Evolutionary conservation across 2,329 filamentous ascomycete species (phyloP).

Genomic region (Zymoseptoria ardabiliae): DNA sequence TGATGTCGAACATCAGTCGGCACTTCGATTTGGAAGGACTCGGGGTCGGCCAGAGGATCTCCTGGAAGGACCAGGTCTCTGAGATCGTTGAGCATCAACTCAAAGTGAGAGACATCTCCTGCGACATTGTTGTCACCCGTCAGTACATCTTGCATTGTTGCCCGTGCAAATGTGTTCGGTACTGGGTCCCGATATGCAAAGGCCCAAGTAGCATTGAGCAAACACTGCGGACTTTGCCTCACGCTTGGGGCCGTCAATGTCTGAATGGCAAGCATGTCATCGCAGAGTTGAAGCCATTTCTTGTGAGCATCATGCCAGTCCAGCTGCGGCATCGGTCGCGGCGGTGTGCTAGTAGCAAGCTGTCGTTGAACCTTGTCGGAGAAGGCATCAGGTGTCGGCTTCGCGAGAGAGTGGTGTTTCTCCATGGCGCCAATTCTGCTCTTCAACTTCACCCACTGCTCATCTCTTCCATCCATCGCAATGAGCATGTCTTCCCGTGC

Average conservation of each 20-base stretch:
- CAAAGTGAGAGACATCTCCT: slow-evolving; percentile 60
- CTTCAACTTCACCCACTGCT: slow-evolving; percentile 26
- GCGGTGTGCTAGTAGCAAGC: slow-evolving; percentile 87
- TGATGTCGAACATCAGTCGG: slow-evolving; percentile 66
- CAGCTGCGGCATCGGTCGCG: slow-evolving; percentile 76
- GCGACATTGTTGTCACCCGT: slow-evolving; percentile 66
- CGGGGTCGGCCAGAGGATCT: slow-evolving; percentile 61
- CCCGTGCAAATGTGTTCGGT: slow-evolving; percentile 75
- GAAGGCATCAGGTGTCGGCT: slow-evolving; percentile 67
- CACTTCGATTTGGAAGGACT: slow-evolving; percentile 69
- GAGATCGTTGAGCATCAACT: slow-evolving; percentile 74
- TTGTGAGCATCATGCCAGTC: slow-evolving; percentile 63
- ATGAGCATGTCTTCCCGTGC: slow-evolving; percentile 59
- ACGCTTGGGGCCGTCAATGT: slow-evolving; percentile 14
- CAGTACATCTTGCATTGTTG: slow-evolving; percentile 43
- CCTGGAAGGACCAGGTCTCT: slow-evolving; percentile 66
- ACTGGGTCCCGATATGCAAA: slow-evolving; percentile 64
- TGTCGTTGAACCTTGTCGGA: slow-evolving; percentile 86
- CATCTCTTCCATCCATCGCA: slow-evolving; percentile 35
- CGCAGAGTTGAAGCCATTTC: slow-evolving; percentile 63
- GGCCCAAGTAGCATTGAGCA: slow-evolving; percentile 43
- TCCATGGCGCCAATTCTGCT: slow-evolving; percentile 40
- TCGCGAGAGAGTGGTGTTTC: slow-evolving; percentile 55
- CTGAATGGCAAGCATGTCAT: slow-evolving; percentile 57
- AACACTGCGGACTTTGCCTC: slow-evolving; percentile 18